These are phyloP conservation scores for Xylaria sp. DNA, from an alignment of 2,329 filamentous ascomycete species.

Conservation along the genomic window DNA sequence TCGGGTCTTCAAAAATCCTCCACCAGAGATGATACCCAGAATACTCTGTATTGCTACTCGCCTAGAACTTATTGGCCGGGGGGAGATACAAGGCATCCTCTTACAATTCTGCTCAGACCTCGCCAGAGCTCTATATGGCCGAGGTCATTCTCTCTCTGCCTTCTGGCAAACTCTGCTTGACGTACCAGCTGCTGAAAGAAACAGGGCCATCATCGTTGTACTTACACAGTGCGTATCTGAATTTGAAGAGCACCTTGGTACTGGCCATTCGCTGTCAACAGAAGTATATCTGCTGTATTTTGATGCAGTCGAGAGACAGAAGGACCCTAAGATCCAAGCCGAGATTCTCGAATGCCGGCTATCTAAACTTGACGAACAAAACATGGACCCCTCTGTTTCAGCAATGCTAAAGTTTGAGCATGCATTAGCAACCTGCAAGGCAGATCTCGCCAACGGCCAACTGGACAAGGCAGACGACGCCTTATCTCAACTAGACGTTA, in stretches of 20 bases:
- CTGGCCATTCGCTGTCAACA: slow-evolving; percentile 41
- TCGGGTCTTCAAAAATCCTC: slow-evolving; percentile 45
- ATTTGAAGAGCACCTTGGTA: slow-evolving; percentile 40
- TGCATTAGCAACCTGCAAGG: slow-evolving; percentile 45
- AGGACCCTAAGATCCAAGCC: slow-evolving; percentile 39
- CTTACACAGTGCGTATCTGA: slow-evolving; percentile 42
- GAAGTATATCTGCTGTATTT: slow-evolving; percentile 46
- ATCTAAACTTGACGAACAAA: slow-evolving; percentile 36
- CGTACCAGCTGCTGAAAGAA: slow-evolving; percentile 40
- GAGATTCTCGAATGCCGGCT: slow-evolving; percentile 38
- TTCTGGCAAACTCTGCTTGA: slow-evolving; percentile 45
- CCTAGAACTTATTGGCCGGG: slow-evolving; percentile 42
- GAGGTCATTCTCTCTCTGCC: slow-evolving; percentile 36
- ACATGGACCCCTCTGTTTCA: slow-evolving; percentile 33
- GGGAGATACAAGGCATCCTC: slow-evolving; percentile 43
- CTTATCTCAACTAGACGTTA: slow-evolving; percentile 37
- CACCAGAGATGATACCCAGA: slow-evolving; percentile 44
- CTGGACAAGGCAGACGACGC: slow-evolving; percentile 43
- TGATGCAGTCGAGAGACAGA: slow-evolving; percentile 43
- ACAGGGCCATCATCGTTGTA: slow-evolving; percentile 37
- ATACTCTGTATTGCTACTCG: slow-evolving; percentile 42
- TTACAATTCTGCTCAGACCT: slow-evolving; percentile 46
- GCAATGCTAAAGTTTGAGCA: slow-evolving; percentile 44
- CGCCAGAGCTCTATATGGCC: slow-evolving; percentile 37
- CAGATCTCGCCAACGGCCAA: slow-evolving; percentile 37